Percentiles rank a stretch among this genome's conserved stretches.
Conservation (phyloP, 2,329 filamentous ascomycete species). For the Trematosphaeria pertusa region DNA sequence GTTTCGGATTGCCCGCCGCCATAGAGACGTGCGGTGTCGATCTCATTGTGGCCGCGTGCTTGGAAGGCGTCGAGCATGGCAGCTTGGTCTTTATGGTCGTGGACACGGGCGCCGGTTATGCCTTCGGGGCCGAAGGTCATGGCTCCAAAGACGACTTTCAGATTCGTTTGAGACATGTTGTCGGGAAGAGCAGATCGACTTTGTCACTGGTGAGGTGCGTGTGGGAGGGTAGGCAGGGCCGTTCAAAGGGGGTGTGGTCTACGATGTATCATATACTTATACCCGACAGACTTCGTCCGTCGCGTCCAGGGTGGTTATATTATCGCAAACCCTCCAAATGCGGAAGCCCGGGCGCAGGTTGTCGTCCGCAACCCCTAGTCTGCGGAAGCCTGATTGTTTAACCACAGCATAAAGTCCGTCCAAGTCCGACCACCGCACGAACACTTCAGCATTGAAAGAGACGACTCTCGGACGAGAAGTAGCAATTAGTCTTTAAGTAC, state of each 20-base stretch:
- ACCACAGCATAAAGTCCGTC: too few relatives aligned
- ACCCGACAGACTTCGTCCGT: too few relatives aligned
- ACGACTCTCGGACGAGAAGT: too few relatives aligned
- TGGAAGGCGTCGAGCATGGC: conserved; percentile 40
- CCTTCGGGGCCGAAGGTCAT: conserved; percentile 45
- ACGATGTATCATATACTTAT: too few relatives aligned
- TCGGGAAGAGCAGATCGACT: background rate
- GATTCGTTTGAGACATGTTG: conserved; percentile 16
- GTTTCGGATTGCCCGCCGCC: conserved; percentile 47
- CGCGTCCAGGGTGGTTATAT: too few relatives aligned
- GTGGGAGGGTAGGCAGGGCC: background rate
- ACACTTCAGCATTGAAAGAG: too few relatives aligned
- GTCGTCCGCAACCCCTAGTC: too few relatives aligned
- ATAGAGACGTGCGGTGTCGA: conserved; percentile 50
- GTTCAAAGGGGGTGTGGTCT: background rate
- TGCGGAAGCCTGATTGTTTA: too few relatives aligned
- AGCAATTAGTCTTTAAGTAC: too few relatives aligned
- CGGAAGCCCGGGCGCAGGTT: too few relatives aligned
- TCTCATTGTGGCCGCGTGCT: conserved; percentile 37
- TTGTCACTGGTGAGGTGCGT: background rate
- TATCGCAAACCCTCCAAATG: too few relatives aligned
- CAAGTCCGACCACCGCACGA: too few relatives aligned
- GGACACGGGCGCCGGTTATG: background rate
- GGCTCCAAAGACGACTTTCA: conserved; percentile 42
- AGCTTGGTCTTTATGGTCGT: background rate